Evolutionary conservation across 345 rosid genomes (phyloP).

Genomic region (Salix brachista): DNA sequence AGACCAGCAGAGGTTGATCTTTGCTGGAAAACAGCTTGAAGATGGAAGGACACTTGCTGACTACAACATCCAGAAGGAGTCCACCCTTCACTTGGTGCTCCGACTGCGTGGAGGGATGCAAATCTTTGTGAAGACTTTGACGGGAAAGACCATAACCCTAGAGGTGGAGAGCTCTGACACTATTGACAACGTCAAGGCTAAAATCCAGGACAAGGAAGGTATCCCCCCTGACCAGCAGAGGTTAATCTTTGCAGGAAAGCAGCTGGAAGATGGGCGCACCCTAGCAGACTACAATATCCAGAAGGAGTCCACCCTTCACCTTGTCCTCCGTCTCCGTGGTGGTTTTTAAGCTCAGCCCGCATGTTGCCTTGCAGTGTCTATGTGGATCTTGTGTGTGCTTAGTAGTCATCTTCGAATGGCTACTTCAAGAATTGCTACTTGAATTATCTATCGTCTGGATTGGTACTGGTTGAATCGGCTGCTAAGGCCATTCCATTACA

Average conservation of each 20-base stretch:
- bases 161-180: constrained; percentile 53
- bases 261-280: constrained; percentile 51
- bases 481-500: neutral
- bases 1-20: constrained; percentile 48
- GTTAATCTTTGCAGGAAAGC: constrained; percentile 47
- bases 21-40: constrained; percentile 47
- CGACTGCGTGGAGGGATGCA: constrained; percentile 45
- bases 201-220: constrained; percentile 52
- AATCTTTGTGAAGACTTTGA: constrained; percentile 40
- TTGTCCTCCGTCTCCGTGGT: constrained; percentile 59
- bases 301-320: constrained; percentile 49
- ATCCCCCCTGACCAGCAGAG: constrained; percentile 52
- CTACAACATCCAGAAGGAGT: constrained; percentile 48
- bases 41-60: constrained; percentile 50
- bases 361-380: too few species aligned
- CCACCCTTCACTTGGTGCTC: constrained; percentile 45
- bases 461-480: neutral
- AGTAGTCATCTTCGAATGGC: neutral
- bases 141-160: constrained; percentile 37
- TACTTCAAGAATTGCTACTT: neutral
- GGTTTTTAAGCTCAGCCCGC: constrained; percentile 19
- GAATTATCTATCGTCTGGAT: accelerated
- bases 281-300: constrained; percentile 48
- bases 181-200: constrained; percentile 44
- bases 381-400: neutral